Percentiles rank a stretch among this genome's conserved stretches.
Evolutionary conservation across 768 basidiomycete genomes (phyloP).

Genomic region (Termitomyces sp.): DNA sequence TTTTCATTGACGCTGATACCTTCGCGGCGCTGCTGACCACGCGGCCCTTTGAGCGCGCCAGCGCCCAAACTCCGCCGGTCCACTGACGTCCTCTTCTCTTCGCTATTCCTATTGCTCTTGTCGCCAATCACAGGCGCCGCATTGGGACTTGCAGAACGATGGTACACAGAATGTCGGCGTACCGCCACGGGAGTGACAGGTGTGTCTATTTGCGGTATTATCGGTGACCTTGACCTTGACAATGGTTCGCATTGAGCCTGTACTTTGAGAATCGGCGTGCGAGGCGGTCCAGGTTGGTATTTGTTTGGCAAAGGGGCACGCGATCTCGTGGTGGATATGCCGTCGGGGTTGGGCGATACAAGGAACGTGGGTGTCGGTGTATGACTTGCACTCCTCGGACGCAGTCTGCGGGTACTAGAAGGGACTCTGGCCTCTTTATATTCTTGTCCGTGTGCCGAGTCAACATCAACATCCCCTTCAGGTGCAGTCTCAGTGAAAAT

Average conservation of each 20-base stretch:
- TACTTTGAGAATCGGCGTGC: neutral
- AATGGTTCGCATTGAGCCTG: slow-evolving; percentile 7
- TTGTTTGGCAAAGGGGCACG: neutral
- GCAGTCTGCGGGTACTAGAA: slow-evolving; percentile 12
- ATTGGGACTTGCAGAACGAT: slow-evolving; percentile 10
- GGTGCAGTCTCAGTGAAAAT: slow-evolving; percentile 8
- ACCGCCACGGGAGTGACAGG: slow-evolving; percentile 18
- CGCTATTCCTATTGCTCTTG: neutral
- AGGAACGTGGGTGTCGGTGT: slow-evolving; percentile 16
- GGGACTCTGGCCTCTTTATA: neutral
- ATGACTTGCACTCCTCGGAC: slow-evolving; percentile 19
- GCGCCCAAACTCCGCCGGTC: neutral
- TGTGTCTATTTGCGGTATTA: slow-evolving; percentile 18
- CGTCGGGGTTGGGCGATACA: slow-evolving; percentile 14
- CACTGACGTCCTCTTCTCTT: slow-evolving; percentile 2
- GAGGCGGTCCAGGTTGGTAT: slow-evolving; percentile 6
- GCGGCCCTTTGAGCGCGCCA: neutral
- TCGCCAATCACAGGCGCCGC: neutral
- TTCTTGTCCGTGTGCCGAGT: slow-evolving; percentile 14
- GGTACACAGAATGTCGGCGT: slow-evolving; percentile 24
- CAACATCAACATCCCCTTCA: slow-evolving; percentile 22
- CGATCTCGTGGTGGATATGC: slow-evolving; percentile 4
- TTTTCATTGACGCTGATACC: neutral
- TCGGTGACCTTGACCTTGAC: slow-evolving; percentile 26
- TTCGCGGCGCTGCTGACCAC: slow-evolving; percentile 3